Base-by-base conservation (phyloP, 345 rosid genomes). In the Eucalyptus pauciflora region DNA sequence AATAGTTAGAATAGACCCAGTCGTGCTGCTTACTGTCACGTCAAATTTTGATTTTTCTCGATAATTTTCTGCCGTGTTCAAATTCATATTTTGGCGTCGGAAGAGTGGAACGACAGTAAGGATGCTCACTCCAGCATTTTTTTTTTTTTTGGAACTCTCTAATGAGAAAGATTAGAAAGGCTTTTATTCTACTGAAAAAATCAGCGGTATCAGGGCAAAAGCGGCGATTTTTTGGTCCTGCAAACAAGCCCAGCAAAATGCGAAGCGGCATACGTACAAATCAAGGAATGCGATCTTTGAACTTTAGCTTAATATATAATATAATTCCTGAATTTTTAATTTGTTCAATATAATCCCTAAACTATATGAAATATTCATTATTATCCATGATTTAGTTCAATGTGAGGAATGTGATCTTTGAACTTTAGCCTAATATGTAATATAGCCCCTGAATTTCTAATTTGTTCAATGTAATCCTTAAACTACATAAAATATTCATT, bases 231-330 rank as follows among this genome's bases (percentile, higher is more conserved):
- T 69, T 18, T 17, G 45, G 81, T 9, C 81, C 45, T 17, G 13
- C 41, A 33, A 33, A 71, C 81, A 71, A 5, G 45, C 56, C 45
- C 81, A 71, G 20, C 80, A 33, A 16, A 71, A 33, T 17, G 64
- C 25, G 0, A 52, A 71, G 15, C 20, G 0, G 4, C 25, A 18
- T 71, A 69, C 0, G 7, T 18, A 33, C 7, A 0, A 33, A 33
- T 43, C 3, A 7, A 71, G 81, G 45, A 2, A 17, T 9, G 80
- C 9, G 45, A 1, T 52, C 0, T 18, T 52, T 52, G 54, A 51
- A 51, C 1, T 50, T 50, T 50, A 14, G 3, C 51, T 1, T 13
- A 50, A 50, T 50, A 50, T 14, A 0, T 50, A 50, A 50, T 50
- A 50, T 50, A 50, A 50, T 50, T 2, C 2, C 1, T 14, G 1